Evolutionary conservation across 371 early-diverging fungal genomes (phyloP), one percentile per base, ranked within the genome.

Genomic region (Haplosporangium sp.): DNA sequence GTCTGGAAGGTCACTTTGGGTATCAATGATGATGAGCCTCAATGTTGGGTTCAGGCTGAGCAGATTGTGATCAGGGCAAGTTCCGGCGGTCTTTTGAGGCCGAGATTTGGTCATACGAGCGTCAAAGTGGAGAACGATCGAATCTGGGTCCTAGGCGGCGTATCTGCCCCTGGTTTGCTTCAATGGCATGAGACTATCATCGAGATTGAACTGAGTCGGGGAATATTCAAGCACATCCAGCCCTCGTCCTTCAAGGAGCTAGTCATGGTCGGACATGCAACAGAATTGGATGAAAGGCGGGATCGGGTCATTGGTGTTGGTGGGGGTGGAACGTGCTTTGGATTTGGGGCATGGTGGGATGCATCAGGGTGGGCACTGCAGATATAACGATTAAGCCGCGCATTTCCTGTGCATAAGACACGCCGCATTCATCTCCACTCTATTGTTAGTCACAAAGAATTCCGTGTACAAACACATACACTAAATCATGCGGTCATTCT

Each of bases 281-380:
- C 73, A 12, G 69, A 37, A 7, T 4, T 73, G 16, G 80, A 79
- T 23, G 36, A 41, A 29, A 54, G 41, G 8, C 69, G 73, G 11
- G 47, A 37, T 9, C 64, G 69, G 51, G 42, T 79, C 62, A 53
- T 79, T 58, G 73, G 80, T 14, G 55, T 72, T 14, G 80, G 80
- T 16, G 80, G 80, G 10, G 80, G 80, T 43, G 80, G 80, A 23
- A 73, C 73, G 7, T 79, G 80, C 55, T 79, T 79, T 59, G 80
- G 80, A 2, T 79, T 79, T 57, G 80, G 80, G 4, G 73, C 73
- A 20, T 73, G 73, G 73, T 79, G 72, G 69, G 80, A 79, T 62
- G 45, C 64, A 13, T 6, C 50, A 0, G 55, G 55, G 10, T 79
- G 80, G 80, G 80, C 73, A 13, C 48, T 48, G n/a, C n/a, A n/a